Conservation (phyloP, 768 basidiomycete genomes). For the Tulasnella calospora region DNA sequence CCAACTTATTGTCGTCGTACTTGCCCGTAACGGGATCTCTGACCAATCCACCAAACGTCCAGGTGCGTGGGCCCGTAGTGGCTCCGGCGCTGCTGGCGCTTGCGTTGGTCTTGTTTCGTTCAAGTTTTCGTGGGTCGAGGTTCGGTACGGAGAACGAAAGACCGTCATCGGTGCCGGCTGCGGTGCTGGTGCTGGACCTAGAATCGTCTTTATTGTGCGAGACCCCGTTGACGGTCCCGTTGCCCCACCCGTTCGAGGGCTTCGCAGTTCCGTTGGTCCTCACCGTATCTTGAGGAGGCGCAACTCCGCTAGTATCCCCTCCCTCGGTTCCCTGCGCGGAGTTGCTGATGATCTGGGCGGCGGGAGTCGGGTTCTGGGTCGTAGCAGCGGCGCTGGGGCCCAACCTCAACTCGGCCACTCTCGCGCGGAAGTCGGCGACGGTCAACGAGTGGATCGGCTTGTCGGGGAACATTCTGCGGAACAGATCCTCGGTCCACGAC, state of each 20-base stretch:
- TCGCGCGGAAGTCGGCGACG: background rate
- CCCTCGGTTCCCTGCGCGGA: background rate
- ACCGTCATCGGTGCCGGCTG: background rate
- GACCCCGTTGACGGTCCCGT: background rate
- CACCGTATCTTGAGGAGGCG: background rate
- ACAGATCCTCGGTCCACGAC: constrained; percentile 53
- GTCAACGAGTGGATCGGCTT: constrained; percentile 5
- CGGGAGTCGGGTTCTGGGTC: background rate
- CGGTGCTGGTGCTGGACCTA: background rate
- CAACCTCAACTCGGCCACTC: background rate
- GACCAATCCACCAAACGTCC: constrained; percentile 56
- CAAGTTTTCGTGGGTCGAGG: background rate
- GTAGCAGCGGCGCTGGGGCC: background rate
- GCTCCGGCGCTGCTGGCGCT: background rate
- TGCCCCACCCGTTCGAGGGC: background rate
- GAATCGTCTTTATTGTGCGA: background rate
- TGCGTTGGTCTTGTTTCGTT: constrained; percentile 29
- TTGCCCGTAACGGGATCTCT: constrained; percentile 53
- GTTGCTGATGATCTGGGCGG: background rate
- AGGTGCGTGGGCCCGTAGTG: constrained; percentile 37
- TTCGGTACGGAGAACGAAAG: background rate
- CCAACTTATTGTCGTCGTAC: constrained; percentile 62
- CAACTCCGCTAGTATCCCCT: background rate
- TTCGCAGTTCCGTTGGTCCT: background rate
- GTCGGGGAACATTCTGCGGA: constrained; percentile 34